Evolutionary conservation across 2,329 filamentous ascomycete genomes (phyloP), one percentile per base, ranked within the genome.

Genomic region (Sarocladiaceae sp.): DNA sequence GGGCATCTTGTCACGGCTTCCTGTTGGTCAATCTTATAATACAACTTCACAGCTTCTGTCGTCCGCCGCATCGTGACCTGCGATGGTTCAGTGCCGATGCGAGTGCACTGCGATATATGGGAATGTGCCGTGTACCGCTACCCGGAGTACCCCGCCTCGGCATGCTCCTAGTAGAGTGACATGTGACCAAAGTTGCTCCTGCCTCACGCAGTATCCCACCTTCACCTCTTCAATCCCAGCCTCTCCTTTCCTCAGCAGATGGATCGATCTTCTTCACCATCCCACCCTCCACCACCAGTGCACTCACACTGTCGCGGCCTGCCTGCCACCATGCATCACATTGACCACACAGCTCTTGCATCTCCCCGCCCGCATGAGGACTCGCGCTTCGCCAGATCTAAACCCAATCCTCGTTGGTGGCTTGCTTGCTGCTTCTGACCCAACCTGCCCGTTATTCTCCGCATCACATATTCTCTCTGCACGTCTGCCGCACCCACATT

Each of bases 391-490:
- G 21, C 37, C 37, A 41, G 37, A 41, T 41, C 37, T 15, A 16
- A 41, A 15, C 37, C 37, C 23, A 29, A 41, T 29, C 37, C 37
- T 41, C 37, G 37, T 41, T 18, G 34, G 37, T 41, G 37, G 37
- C 37, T 41, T 41, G 37, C 37, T 24, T 27, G 19, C 13, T 29
- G 37, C 23, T n/a, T n/a, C n/a, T n/a, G n/a, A n/a, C n/a, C n/a
- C n/a, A n/a, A n/a, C n/a, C n/a, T 41, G 21, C 23, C 23, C 37
- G n/a, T 27, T 41, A 41, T 41, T 41, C 37, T 41, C 37, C 37
- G 37, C 20, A 12, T 41, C 37, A 24, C 37, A 21, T 41, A 41
- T 29, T 16, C 4, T 41, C 13, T 18, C 18, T 23, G 19, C 37
- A 29, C n/a, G 10, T 24, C 20, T 16, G 37, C 37, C 11, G n/a